Evolutionary conservation across 2,329 filamentous ascomycete genomes (phyloP).

Genomic region (Fusarium sp.): DNA sequence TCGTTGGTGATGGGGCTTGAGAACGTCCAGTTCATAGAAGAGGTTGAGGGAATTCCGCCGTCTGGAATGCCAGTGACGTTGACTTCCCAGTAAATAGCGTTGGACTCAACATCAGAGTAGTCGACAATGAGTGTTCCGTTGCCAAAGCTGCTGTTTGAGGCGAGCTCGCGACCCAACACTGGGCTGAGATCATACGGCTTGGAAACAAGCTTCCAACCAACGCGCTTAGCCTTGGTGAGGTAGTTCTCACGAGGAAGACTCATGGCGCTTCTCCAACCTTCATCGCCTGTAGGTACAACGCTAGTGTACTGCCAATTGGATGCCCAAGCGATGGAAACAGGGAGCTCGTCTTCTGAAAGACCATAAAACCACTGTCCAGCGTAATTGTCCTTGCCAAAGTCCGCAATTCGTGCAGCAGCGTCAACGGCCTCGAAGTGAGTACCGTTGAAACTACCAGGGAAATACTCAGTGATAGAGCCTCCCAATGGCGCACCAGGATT

Average conservation of each 20-base stretch:
- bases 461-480: constrained; percentile 65
- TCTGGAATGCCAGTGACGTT: constrained; percentile 56
- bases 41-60: constrained; percentile 18
- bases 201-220: constrained; percentile 62
- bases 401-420: constrained; percentile 42
- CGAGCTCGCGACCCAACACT: constrained; percentile 57
- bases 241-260: constrained; percentile 58
- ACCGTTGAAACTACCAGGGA: constrained; percentile 70
- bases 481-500: constrained; percentile 67
- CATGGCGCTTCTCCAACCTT: constrained; percentile 48
- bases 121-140: constrained; percentile 61
- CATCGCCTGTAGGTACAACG: constrained; percentile 43
- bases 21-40: constrained; percentile 46
- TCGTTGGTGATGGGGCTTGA: constrained; percentile 40
- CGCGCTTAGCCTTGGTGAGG: constrained; percentile 59
- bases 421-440: constrained; percentile 62
- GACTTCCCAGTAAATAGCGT: constrained; percentile 64
- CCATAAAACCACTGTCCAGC: constrained; percentile 50
- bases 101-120: constrained; percentile 52
- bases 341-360: constrained; percentile 34
- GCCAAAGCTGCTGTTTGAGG: constrained; percentile 53
- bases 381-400: constrained; percentile 52
- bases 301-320: constrained; percentile 49
- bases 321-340: constrained; percentile 49
- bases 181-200: constrained; percentile 60